These are phyloP conservation scores for Hymenochaete sp. DNA, from an alignment of 1,284 basidiomycete genomes.

Conservation along the genomic window DNA sequence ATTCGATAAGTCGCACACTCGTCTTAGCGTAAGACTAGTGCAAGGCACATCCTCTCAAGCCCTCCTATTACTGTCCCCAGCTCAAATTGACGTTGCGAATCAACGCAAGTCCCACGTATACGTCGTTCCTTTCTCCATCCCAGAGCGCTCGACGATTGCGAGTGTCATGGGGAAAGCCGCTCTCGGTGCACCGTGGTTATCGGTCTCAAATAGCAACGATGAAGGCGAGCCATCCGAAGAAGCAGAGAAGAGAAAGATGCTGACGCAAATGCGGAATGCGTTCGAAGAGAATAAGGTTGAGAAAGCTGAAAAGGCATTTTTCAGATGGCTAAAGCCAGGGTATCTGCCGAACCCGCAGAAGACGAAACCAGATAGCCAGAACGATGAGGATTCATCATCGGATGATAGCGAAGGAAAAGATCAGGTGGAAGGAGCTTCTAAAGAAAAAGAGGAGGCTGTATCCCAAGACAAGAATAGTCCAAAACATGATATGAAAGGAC, in stretches of 20 bases:
- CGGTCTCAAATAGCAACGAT: slow-evolving; percentile 10
- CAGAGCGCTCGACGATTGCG: slow-evolving; percentile 47
- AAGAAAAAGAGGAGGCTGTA: slow-evolving; percentile 11
- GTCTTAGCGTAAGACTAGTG: slow-evolving; percentile 29
- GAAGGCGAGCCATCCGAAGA: neutral
- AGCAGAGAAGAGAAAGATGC: slow-evolving; percentile 27
- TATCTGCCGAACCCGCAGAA: no score
- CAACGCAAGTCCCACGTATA: slow-evolving; percentile 29
- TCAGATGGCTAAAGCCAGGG: slow-evolving; percentile 39
- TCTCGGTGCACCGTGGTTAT: slow-evolving; percentile 44
- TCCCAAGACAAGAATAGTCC: no score
- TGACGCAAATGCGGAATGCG: slow-evolving; percentile 31
- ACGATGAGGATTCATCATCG: no score
- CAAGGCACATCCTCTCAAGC: slow-evolving; percentile 37
- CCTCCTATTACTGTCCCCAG: slow-evolving; percentile 45
- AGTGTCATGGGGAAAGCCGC: slow-evolving; percentile 48
- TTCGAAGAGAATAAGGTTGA: slow-evolving; percentile 24
- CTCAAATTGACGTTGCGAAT: neutral
- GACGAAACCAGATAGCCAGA: no score
- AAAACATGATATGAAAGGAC: no score
- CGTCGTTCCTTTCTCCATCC: slow-evolving; percentile 46
- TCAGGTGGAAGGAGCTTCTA: slow-evolving; percentile 16
- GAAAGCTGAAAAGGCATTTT: slow-evolving; percentile 41
- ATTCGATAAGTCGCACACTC: slow-evolving; percentile 31
- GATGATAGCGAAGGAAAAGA: slow-evolving; percentile 27